Conservation (phyloP, 2,329 filamentous ascomycete species). For the Neocucurbitaria cava region DNA sequence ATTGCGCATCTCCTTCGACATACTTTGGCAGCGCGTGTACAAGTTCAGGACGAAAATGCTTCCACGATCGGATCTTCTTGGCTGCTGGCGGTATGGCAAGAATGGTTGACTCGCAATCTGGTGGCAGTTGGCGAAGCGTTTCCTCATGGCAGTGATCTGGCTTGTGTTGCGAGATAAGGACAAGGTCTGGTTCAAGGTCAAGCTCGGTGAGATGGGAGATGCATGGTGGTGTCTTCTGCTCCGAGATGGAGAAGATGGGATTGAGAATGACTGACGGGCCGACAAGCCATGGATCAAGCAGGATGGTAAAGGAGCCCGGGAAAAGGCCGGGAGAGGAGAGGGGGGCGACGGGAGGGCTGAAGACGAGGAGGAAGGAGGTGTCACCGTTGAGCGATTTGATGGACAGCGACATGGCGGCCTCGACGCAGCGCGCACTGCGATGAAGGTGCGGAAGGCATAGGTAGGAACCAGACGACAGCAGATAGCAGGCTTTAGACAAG, state of each 20-base stretch:
- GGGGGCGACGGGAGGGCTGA: conserved; percentile 61
- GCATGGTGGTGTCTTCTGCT: conserved; percentile 62
- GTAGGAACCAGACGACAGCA: too few relatives aligned
- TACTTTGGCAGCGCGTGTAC: conserved; percentile 56
- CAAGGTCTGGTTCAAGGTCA: conserved; percentile 60
- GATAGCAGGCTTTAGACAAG: conserved; percentile 1
- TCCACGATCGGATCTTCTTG: conserved; percentile 70
- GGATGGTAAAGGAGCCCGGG: conserved; percentile 66
- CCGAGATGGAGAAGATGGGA: conserved; percentile 66
- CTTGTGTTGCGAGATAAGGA: conserved; percentile 67
- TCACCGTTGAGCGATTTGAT: conserved; percentile 71
- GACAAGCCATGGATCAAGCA: conserved; percentile 75
- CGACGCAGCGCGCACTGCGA: neutral
- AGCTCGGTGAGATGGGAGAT: conserved; percentile 65
- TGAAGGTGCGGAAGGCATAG: conserved; percentile 1
- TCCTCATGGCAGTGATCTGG: conserved; percentile 75
- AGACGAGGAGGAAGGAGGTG: conserved; percentile 69
- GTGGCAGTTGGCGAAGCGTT: conserved; percentile 69
- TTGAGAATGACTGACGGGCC: conserved; percentile 67
- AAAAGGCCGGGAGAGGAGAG: conserved; percentile 46
- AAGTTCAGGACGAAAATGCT: conserved; percentile 65
- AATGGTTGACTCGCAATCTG: conserved; percentile 65
- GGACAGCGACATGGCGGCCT: conserved; percentile 64
- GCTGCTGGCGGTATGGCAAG: conserved; percentile 71
- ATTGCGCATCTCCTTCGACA: conserved; percentile 46